phyloP scores from a whole-genome alignment of 345 rosid genomes.

The Eucalyptus coolabah region DNA sequence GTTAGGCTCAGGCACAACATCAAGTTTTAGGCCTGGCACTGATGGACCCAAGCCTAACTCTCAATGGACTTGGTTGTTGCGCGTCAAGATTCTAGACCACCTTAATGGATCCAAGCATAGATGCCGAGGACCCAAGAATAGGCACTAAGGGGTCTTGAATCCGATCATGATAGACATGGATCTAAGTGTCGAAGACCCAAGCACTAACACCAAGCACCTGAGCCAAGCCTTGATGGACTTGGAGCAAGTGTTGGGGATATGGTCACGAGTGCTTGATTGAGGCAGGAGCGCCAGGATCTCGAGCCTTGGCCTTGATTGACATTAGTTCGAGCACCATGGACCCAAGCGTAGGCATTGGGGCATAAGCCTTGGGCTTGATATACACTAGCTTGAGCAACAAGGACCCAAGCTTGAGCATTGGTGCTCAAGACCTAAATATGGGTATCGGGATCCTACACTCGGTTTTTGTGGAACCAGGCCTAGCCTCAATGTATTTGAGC shows the following conservation, averaged over 20 bases:
- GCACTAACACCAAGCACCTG: too few species aligned
- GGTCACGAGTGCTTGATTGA: accelerated
- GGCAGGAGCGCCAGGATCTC: accelerated
- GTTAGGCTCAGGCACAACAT: too few species aligned
- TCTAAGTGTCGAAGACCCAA: too few species aligned
- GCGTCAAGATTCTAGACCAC: accelerated
- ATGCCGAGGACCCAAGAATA: too few species aligned
- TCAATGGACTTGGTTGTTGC: too few species aligned
- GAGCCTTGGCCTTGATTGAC: too few species aligned
- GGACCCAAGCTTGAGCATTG: not conserved
- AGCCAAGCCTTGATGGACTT: too few species aligned
- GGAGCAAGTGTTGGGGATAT: not conserved
- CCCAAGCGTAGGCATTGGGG: not conserved
- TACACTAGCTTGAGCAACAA: not conserved
- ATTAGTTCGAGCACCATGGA: too few species aligned
- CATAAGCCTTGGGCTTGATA: not conserved
- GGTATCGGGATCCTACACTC: not conserved
- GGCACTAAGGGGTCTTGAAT: too few species aligned
- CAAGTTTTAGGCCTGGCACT: accelerated
- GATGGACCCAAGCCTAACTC: too few species aligned
- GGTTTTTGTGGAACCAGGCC: accelerated
- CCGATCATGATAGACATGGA: too few species aligned
- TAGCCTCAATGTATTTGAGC: not conserved
- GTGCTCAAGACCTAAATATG: not conserved
- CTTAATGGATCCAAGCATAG: too few species aligned